Base-by-base conservation (phyloP, 192 early-diverging fungal species). In the Endogone sp. region DNA sequence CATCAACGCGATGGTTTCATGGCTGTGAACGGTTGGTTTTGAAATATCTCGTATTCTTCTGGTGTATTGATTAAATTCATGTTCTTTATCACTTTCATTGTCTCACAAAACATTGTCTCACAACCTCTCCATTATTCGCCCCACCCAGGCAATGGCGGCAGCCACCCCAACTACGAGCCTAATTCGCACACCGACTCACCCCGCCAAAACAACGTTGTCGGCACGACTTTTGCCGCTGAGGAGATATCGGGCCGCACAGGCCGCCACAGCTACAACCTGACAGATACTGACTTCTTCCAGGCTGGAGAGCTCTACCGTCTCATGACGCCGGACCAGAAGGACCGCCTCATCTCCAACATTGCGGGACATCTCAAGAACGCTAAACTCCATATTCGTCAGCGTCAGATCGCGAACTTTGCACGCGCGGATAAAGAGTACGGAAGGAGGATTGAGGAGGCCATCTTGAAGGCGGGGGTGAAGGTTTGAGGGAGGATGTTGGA, bases 1-100 rank as follows among this genome's bases (percentile, higher is more conserved):
- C 85, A 93, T 66, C 91, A 92, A 77, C 88, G 93, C 69, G 93
- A 90, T 72, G 93, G 93, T 31, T 60, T 68, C 71, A 85, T 87
- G 82, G 79, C 88, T 21, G 71, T 86, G 31, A 82, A 86, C 63
- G 90, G 37, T 49, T 11, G 37, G 37, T 49, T 16, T 49, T 49
- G n/a, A n/a, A n/a, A n/a, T n/a, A n/a, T n/a, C n/a, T n/a, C n/a
- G n/a, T n/a, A n/a, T n/a, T n/a, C n/a, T n/a, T n/a, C n/a, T n/a
- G n/a, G n/a, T n/a, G n/a, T n/a, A n/a, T n/a, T n/a, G n/a, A n/a
- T n/a, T n/a, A n/a, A n/a, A n/a, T n/a, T n/a, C n/a, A n/a, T n/a
- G n/a, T n/a, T n/a, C n/a, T 49, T 6, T 49, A 1, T 0, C 16
- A 11, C 37, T 16, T 6, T 0, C 37, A 16, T 11, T 49, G 16